phyloP scores from a whole-genome alignment of 495 filamentous ascomycete species.

The Trichocladium uniseriatum region DNA sequence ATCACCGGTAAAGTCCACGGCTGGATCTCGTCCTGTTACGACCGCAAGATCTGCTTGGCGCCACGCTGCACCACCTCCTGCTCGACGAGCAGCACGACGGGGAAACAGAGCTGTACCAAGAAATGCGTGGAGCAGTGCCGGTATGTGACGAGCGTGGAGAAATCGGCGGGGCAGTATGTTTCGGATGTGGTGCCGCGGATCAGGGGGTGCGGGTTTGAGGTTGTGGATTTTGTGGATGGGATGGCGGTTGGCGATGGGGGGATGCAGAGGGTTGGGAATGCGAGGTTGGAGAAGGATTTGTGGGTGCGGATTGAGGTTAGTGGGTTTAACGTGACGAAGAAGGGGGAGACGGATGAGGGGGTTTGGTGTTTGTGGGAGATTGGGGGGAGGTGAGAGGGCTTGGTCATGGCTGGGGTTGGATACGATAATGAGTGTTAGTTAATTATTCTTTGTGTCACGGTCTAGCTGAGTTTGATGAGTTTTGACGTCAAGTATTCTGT shows the following conservation, averaged over 20 bases:
- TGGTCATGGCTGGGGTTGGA: too few species aligned
- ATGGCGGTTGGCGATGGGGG: not conserved
- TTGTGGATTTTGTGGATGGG: constrained; percentile 4
- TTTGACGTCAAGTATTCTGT: too few species aligned
- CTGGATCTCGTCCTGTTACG: constrained; percentile 18
- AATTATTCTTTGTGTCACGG: too few species aligned
- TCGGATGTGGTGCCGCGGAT: constrained; percentile 10
- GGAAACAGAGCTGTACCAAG: constrained; percentile 6
- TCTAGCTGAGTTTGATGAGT: too few species aligned
- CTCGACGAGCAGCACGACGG: not conserved
- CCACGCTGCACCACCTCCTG: constrained; percentile 7
- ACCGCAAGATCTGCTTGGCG: constrained; percentile 9
- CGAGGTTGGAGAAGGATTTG: constrained; percentile 18
- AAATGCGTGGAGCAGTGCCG: constrained; percentile 11
- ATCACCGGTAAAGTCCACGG: constrained; percentile 3
- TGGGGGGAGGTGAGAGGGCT: not conserved
- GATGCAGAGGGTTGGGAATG: constrained; percentile 10
- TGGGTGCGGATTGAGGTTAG: constrained; percentile 21
- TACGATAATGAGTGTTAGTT: too few species aligned
- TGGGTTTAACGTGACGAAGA: constrained; percentile 19
- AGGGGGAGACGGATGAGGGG: constrained; percentile 14
- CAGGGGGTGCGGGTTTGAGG: constrained; percentile 15
- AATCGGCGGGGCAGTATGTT: constrained; percentile 12
- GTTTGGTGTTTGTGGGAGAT: constrained; percentile 17
- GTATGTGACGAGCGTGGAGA: not conserved